Percentiles rank a stretch among this genome's conserved stretches.
Evolutionary conservation across 768 basidiomycete genomes (phyloP).

Genomic region (Boletus speciosus): DNA sequence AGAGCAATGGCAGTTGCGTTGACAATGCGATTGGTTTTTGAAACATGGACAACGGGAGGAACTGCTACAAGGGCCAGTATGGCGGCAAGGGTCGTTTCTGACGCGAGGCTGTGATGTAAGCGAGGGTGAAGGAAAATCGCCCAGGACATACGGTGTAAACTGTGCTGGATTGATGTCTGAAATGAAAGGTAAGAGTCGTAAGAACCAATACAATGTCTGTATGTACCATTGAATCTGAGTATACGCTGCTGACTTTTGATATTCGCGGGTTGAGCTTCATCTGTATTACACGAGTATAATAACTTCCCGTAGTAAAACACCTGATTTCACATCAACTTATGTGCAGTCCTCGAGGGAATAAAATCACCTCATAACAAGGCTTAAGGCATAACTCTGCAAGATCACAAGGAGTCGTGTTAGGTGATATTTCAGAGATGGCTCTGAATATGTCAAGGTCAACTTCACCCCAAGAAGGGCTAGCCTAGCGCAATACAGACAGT

Average conservation of each 20-base stretch:
- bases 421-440: conserved; percentile 40
- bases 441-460: conserved; percentile 39
- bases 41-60: conserved; percentile 47
- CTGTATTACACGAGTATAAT: conserved; percentile 3
- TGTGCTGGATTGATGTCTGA: conserved; percentile 15
- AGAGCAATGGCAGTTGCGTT: conserved; percentile 51
- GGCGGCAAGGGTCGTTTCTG: conserved; percentile 51
- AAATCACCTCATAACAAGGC: conserved; percentile 55
- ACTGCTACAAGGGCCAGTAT: conserved; percentile 52
- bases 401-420: conserved; percentile 50
- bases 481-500: conserved; percentile 1
- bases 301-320: conserved; percentile 21
- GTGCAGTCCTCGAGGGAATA: not conserved
- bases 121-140: not conserved
- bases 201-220: not conserved
- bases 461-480: conserved; percentile 36
- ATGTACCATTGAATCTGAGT: conserved; percentile 22
- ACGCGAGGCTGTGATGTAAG: conserved; percentile 2
- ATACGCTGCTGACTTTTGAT: conserved; percentile 7
- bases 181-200: conserved; percentile 5
- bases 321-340: conserved; percentile 14
- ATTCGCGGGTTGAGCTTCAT: not conserved
- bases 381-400: conserved; percentile 52
- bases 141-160: conserved; percentile 26
- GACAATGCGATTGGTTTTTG: conserved; percentile 50